These are phyloP conservation scores for Nectriaceae sp. DNA, from an alignment of 2,329 filamentous ascomycete species.

Conservation along the genomic window DNA sequence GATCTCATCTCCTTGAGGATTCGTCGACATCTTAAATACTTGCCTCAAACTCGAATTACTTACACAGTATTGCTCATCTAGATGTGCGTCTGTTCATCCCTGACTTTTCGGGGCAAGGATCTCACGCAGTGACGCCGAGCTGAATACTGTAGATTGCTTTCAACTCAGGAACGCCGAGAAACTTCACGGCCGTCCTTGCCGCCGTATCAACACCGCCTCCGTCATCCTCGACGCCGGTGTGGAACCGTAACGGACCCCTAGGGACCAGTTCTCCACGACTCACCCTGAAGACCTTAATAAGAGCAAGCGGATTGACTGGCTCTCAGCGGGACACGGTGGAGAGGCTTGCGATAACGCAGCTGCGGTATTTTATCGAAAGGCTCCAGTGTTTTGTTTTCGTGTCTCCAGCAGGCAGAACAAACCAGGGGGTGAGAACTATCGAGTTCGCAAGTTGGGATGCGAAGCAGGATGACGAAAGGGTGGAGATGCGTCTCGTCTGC, in stretches of 20 bases:
- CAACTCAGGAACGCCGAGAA: no score
- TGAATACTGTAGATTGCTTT: no score
- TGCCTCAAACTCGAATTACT: no score
- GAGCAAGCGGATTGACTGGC: conserved; percentile 15
- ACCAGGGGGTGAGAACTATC: no score
- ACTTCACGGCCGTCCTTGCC: conserved; percentile 12
- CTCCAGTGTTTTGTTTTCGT: conserved; percentile 30
- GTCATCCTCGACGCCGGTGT: conserved; percentile 20
- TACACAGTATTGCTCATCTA: no score
- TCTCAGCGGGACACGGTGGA: conserved; percentile 24
- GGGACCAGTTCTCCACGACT: conserved; percentile 11
- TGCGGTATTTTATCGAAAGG: conserved; percentile 33
- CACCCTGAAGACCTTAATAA: conserved; percentile 12
- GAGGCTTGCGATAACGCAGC: conserved; percentile 26
- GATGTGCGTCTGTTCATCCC: no score
- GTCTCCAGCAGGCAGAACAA: conserved; percentile 22
- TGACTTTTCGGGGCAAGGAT: conserved; percentile 3
- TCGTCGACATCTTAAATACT: no score
- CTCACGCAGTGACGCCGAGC: conserved; percentile 5
- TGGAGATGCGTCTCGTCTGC: no score
- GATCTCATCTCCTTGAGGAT: no score
- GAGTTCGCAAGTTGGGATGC: conserved; percentile 6
- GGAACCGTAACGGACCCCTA: conserved; percentile 9
- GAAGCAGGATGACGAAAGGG: conserved; percentile 15
- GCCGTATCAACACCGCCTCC: conserved; percentile 24